Base-by-base conservation (phyloP, 2,329 filamentous ascomycete species). In the Colletotrichum spinosum region DNA sequence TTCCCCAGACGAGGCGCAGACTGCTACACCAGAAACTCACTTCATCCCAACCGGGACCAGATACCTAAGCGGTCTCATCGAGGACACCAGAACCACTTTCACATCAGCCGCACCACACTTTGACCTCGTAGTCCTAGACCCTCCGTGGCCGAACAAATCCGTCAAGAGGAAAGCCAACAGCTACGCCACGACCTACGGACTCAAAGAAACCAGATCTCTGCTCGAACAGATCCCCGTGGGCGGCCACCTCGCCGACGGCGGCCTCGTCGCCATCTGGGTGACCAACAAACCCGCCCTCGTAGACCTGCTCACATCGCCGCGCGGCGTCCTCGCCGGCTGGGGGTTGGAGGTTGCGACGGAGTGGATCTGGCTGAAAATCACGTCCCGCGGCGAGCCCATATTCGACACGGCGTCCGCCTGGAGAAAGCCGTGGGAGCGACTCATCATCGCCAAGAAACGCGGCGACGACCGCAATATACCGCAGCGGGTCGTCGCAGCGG, bases 331-430 rank as follows among this genome's bases (percentile, higher is more conserved):
- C 68, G 82, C 85, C 7, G 76, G 80, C 39, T 93, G 90, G 90
- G 89, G 87, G 33, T 77, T 95, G 0, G 83, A 89, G 55, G 73
- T 87, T 10, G 80, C 87, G 0, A 86, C 89, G 53, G 90, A 94
- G 73, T 95, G 92, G 92, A 83, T 88, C 2, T 96, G 92, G 92
- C 75, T 94, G 53, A 96, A 96, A 75, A 83, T 91, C 10, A 92
- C 92, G 0, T 75, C 76, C 0, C 69, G 75, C 0, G 92, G 92
- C 0, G 87, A 91, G 73, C 89, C 91, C 0, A 81, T 94, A 35
- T 86, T 85, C 64, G 76, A 83, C 38, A 60, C 92, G 2, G 83
- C 89, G 38, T 86, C 86, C 4, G 67, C 76, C 2, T 92, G 89
- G 89, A 84, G 91, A 68, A 93, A 90, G 76, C 92, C 92, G 0